These are phyloP conservation scores for Hibiscus tridactylites DNA, from an alignment of 345 rosid genomes.

Conservation along the genomic window DNA sequence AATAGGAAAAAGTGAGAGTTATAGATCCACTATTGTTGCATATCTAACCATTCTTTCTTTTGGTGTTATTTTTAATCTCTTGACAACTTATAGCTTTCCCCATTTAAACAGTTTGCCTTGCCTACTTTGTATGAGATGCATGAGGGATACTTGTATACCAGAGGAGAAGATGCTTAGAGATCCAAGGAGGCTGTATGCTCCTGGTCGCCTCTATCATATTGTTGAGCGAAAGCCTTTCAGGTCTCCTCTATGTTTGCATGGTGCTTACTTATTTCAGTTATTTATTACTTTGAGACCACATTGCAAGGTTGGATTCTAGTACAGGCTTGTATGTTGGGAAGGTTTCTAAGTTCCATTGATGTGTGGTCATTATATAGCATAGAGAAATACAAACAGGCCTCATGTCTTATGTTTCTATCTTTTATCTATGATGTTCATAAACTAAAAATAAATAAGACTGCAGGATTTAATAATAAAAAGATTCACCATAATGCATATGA, in stretches of 20 bases:
- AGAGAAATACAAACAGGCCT: background rate
- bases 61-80: background rate
- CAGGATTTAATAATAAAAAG: background rate
- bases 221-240: slow-evolving; percentile 87
- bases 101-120: slow-evolving; percentile 71
- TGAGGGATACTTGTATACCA: slow-evolving; percentile 89
- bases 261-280: background rate
- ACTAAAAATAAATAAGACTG: background rate
- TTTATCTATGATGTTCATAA: background rate
- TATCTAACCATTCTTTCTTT: background rate
- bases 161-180: slow-evolving; percentile 88
- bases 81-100: slow-evolving; percentile 8
- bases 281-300: background rate
- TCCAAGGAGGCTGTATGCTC: slow-evolving; percentile 93
- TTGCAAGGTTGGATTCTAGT: background rate
- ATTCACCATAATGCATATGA: background rate
- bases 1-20: background rate
- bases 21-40: background rate
- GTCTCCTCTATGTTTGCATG: slow-evolving; percentile 12
- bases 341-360: background rate
- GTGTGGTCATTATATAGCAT: background rate
- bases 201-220: slow-evolving; percentile 95
- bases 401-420: background rate
- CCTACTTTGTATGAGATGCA: slow-evolving; percentile 74
- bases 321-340: background rate